Base-by-base conservation (phyloP, 768 basidiomycete genomes). In the Kockovaella imperatae region DNA sequence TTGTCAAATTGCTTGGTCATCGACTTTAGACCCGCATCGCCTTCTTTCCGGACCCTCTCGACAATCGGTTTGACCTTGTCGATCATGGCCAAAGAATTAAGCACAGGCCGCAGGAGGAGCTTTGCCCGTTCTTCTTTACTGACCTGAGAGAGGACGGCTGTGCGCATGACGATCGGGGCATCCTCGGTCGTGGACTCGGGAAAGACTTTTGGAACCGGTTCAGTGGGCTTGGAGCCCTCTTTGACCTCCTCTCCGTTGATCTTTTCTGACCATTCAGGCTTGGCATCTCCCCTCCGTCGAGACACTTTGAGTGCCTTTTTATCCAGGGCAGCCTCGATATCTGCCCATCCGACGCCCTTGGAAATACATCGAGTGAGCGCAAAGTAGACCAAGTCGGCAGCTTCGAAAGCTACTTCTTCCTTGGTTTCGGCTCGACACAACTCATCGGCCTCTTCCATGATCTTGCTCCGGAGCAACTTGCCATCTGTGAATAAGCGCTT, bases 401-500 rank as follows among this genome's bases (percentile, higher is more conserved):
- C 87, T 72, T 99, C 95, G 53, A 91, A 93, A 1, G 90, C 86
- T 14, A 95, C 75, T 25, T 96, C 87, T 40, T 85, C 81, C 63
- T 79, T 79, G 1, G 80, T 79, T 57, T 80, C 75, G 5, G 74
- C 74, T 15, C 77, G 77, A 67, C 89, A 93, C n/a, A 99, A 78
- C 70, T 99, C 95, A 60, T 93, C 87, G 0, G 95, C 95, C 69
- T 99, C 95, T 72, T 99, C 95, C 82, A 86, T 87, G 56, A 99
- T 89, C 76, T 99, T 99, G 43, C 89, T 83, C 38, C 77, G 79
- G 36, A 97, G 75, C n/a, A 99, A 77, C 38, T 77, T 78, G 4
- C 83, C 74, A 66, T 96, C 87, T 35, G 78, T 76, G 72, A 97
- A 95, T 23, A 99, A 74, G 45, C 87, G 76, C 42, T 78, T 80